These are phyloP conservation scores for Vanderwaltozyma yarrowii DNA, from an alignment of 805 yeast species.

Conservation along the genomic window DNA sequence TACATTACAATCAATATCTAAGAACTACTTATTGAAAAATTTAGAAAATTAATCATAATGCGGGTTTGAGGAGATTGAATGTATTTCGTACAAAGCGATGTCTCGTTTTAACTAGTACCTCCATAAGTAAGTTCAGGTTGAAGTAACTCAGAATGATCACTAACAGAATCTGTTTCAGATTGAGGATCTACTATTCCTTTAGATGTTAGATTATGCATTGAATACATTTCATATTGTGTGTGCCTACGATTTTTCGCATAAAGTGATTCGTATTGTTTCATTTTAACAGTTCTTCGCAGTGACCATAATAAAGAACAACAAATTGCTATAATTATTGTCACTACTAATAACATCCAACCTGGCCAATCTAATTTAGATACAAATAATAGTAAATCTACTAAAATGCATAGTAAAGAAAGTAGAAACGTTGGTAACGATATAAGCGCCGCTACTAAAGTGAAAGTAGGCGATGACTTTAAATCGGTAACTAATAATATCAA, in stretches of 20 bases:
- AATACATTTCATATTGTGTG: conserved; percentile 7
- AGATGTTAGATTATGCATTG: conserved; percentile 4
- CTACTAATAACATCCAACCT: conserved; percentile 74
- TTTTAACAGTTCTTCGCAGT: conserved; percentile 53
- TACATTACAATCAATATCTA: too few relatives aligned
- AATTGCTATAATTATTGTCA: conserved; percentile 55
- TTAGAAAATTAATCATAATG: too few relatives aligned
- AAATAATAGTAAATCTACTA: conserved; percentile 74
- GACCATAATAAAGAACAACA: conserved; percentile 60
- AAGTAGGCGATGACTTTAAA: conserved; percentile 30
- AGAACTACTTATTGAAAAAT: too few relatives aligned
- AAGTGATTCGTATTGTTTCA: conserved; percentile 11
- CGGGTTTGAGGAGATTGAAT: too few relatives aligned
- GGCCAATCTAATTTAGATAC: conserved; percentile 66
- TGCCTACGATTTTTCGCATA: conserved; percentile 1
- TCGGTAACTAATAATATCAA: conserved; percentile 32
- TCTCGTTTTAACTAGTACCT: too few relatives aligned
- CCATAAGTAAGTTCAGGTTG: too few relatives aligned
- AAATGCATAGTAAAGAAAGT: conserved; percentile 58
- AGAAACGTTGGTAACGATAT: conserved; percentile 62
- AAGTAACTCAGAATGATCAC: too few relatives aligned
- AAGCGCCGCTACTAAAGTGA: conserved; percentile 42
- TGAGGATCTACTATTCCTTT: background rate
- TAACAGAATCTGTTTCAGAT: background rate
- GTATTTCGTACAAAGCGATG: too few relatives aligned